A percentile compares a stretch with the other conserved stretches of the same genome.
phyloP scores from a whole-genome alignment of 129 eudicot species.

The Heracleum sosnowskyi region DNA sequence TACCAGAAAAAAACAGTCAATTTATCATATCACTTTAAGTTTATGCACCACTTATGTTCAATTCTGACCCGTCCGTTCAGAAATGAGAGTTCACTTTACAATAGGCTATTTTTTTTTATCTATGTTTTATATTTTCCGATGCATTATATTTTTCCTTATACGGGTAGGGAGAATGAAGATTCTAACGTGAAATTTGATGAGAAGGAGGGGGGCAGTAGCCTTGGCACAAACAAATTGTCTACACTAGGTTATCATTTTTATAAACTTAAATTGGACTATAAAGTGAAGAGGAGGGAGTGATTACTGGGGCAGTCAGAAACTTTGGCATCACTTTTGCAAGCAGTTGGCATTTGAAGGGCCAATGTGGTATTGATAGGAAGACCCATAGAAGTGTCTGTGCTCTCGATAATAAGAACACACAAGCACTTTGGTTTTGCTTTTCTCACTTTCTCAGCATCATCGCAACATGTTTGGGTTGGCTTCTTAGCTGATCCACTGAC shows the following conservation, averaged over 20 bases:
- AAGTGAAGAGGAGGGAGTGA: not conserved
- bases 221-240: not conserved
- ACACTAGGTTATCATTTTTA: not conserved
- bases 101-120: too few species aligned
- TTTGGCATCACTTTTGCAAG: constrained; percentile 38
- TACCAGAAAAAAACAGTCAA: not conserved
- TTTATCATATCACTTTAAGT: not conserved
- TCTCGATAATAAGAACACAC: constrained; percentile 39
- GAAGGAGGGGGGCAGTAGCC: not conserved
- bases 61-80: not conserved
- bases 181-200: too few species aligned
- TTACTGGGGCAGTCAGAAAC: constrained; percentile 38
- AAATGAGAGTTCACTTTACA: not conserved
- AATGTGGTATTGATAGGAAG: constrained; percentile 42
- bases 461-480: constrained; percentile 35
- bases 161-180: not conserved
- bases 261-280: not conserved
- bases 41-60: not conserved
- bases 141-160: too few species aligned
- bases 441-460: constrained; percentile 24
- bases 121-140: too few species aligned
- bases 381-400: constrained; percentile 38
- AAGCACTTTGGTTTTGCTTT: constrained; percentile 33
- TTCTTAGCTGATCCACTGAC: constrained; percentile 39
- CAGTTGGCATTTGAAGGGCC: constrained; percentile 39